phyloP scores from a whole-genome alignment of 2,329 filamentous ascomycete genomes.

The Eurotiales sp. region DNA sequence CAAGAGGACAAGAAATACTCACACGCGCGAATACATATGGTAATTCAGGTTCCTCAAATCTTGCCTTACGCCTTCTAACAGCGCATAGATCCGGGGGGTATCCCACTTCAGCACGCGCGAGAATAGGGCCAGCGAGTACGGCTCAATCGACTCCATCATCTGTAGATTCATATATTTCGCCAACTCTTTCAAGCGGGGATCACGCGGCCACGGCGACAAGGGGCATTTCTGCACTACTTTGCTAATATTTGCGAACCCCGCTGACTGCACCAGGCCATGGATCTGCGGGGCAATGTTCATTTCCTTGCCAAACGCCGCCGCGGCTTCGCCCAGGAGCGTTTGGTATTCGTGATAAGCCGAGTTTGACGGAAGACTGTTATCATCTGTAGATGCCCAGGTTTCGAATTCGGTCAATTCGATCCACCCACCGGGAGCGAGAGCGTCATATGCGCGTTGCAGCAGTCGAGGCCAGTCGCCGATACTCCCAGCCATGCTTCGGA shows the following conservation, averaged over 20 bases:
- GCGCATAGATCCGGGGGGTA: slow-evolving; percentile 11
- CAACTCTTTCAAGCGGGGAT: slow-evolving; percentile 17
- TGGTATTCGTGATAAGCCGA: slow-evolving; percentile 21
- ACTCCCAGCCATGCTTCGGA: slow-evolving; percentile 25
- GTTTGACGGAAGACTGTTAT: slow-evolving; percentile 22
- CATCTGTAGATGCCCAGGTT: slow-evolving; percentile 26
- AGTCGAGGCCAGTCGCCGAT: slow-evolving; percentile 27
- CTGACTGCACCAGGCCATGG: slow-evolving; percentile 43
- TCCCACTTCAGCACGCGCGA: slow-evolving; percentile 24
- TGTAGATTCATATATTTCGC: slow-evolving; percentile 19
- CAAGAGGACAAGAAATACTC: neutral
- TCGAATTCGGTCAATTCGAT: slow-evolving; percentile 29
- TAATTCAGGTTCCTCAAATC: slow-evolving; percentile 16
- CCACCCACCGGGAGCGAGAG: slow-evolving; percentile 27
- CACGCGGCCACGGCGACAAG: slow-evolving; percentile 30
- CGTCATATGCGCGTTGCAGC: slow-evolving; percentile 22
- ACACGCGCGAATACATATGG: slow-evolving; percentile 15
- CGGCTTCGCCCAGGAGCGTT: slow-evolving; percentile 19
- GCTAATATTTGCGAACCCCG: slow-evolving; percentile 50
- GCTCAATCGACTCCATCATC: slow-evolving; percentile 23
- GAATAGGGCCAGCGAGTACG: slow-evolving; percentile 24
- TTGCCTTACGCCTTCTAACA: slow-evolving; percentile 4
- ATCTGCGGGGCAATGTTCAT: slow-evolving; percentile 28
- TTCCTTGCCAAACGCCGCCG: slow-evolving; percentile 22
- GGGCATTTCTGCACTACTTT: slow-evolving; percentile 41